Conservation (phyloP, 352 stramenopile genomes). For the Globisporangium megalacanthum region DNA sequence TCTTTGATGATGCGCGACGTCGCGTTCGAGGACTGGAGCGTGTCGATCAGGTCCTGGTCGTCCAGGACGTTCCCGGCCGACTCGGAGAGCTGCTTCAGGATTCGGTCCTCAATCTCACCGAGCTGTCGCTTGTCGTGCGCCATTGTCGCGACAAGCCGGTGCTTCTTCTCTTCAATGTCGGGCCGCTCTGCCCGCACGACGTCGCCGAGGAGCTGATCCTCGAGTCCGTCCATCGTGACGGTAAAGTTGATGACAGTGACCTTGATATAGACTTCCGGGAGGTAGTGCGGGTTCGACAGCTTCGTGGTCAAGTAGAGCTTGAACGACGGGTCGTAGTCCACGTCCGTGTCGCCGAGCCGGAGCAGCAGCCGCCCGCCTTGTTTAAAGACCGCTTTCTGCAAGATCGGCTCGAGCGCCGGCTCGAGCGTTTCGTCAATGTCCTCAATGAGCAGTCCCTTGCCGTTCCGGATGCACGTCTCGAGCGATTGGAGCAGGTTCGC, state of each 20-base stretch:
- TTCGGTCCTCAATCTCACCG: conserved; percentile 94
- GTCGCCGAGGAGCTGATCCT: conserved; percentile 92
- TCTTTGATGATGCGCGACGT: conserved; percentile 88
- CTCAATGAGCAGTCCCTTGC: conserved; percentile 87
- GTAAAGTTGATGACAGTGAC: conserved; percentile 95
- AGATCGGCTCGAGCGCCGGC: conserved; percentile 87
- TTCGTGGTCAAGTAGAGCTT: conserved; percentile 94
- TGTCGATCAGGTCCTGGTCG: conserved; percentile 92
- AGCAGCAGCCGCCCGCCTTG: conserved; percentile 83
- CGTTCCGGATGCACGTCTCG: conserved; percentile 91
- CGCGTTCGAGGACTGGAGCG: conserved; percentile 84
- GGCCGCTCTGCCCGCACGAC: conserved; percentile 90
- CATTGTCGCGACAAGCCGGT: conserved; percentile 90
- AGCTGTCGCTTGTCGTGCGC: conserved; percentile 90
- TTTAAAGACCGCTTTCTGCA: conserved; percentile 94
- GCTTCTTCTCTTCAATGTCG: conserved; percentile 90
- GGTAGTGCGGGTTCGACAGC: conserved; percentile 92
- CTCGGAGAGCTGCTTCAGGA: conserved; percentile 91
- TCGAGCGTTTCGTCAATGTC: conserved; percentile 92
- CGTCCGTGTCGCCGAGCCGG: conserved; percentile 88
- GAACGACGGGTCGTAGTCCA: conserved; percentile 92
- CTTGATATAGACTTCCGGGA: conserved; percentile 94
- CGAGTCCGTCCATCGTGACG: conserved; percentile 87
- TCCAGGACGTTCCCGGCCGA: conserved; percentile 92
- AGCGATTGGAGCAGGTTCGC: conserved; percentile 90